Evolutionary conservation across 225 moss, liverwort and hornwort species (phyloP).

Genomic region (Polytrichum formosum): DNA sequence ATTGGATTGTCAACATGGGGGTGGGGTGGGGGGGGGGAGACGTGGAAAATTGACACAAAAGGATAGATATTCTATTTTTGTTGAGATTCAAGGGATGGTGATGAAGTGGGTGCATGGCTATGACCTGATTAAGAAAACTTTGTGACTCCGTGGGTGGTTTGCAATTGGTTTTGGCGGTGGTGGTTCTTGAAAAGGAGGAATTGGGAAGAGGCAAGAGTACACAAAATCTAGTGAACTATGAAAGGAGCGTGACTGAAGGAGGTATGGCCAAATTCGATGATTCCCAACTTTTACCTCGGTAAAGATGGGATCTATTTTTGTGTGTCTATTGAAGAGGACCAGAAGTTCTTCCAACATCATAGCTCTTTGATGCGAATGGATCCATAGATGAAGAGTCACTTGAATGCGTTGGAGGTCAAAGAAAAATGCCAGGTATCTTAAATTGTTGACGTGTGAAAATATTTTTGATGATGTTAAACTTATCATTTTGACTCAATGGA

Average conservation of each 20-base stretch:
- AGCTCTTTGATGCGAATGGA: slow-evolving; percentile 10
- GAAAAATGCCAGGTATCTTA: too few species aligned
- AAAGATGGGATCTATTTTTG: slow-evolving; percentile 25
- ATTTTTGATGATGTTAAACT: too few species aligned
- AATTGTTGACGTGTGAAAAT: too few species aligned
- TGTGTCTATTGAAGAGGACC: slow-evolving; percentile 22
- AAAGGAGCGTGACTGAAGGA: slow-evolving; percentile 8
- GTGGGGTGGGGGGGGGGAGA: too few species aligned
- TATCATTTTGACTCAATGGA: too few species aligned
- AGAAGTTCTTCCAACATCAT: slow-evolving; percentile 16
- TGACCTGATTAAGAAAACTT: not conserved
- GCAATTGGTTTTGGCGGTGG: slow-evolving; percentile 20
- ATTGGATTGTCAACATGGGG: too few species aligned
- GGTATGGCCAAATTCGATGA: slow-evolving; percentile 9
- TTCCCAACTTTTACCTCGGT: slow-evolving; percentile 17
- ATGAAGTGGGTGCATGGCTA: too few species aligned
- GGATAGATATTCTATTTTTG: too few species aligned
- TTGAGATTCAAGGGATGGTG: too few species aligned
- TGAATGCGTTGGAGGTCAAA: not conserved
- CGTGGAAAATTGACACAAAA: too few species aligned
- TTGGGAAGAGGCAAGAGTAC: slow-evolving; percentile 3
- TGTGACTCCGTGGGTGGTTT: slow-evolving; percentile 34
- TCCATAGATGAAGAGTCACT: slow-evolving; percentile 13
- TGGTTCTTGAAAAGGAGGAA: not conserved
- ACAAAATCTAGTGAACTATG: slow-evolving; percentile 12